phyloP scores from a whole-genome alignment of 805 yeast species.

The Starmerella cellae region DNA sequence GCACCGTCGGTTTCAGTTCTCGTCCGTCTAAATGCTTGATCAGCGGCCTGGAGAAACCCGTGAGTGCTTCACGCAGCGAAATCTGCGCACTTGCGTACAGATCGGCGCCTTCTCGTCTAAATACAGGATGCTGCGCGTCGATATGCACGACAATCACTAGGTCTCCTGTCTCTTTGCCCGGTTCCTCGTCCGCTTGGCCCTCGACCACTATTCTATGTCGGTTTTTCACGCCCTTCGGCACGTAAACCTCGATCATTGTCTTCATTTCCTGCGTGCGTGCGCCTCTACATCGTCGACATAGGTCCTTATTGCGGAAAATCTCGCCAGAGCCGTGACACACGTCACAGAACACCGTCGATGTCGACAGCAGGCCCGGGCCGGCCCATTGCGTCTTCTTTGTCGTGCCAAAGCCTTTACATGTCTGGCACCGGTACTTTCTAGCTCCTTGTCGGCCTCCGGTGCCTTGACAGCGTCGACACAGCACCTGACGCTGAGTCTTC shows the following conservation, averaged over 20 bases:
- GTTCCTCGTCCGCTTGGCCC: slow-evolving; percentile 64
- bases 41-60: slow-evolving; percentile 58
- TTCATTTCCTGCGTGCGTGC: slow-evolving; percentile 46
- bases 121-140: slow-evolving; percentile 33
- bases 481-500: slow-evolving; percentile 53
- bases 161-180: slow-evolving; percentile 66
- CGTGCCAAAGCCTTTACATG: slow-evolving; percentile 63
- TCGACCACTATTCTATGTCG: slow-evolving; percentile 48
- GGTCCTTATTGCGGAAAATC: slow-evolving; percentile 47
- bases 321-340: slow-evolving; percentile 63
- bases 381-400: slow-evolving; percentile 47
- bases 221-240: slow-evolving; percentile 55
- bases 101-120: slow-evolving; percentile 50
- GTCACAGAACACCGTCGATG: slow-evolving; percentile 46
- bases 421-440: slow-evolving; percentile 40
- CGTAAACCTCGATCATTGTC: slow-evolving; percentile 61
- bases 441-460: slow-evolving; percentile 58
- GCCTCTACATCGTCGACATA: slow-evolving; percentile 69
- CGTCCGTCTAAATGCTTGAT: slow-evolving; percentile 72
- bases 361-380: slow-evolving; percentile 64
- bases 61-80: slow-evolving; percentile 66
- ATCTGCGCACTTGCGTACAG: slow-evolving; percentile 47
- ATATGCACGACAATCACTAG: slow-evolving; percentile 50
- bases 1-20: slow-evolving; percentile 47
- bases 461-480: slow-evolving; percentile 67